Percentiles rank a stretch among this genome's conserved stretches.
Conservation (phyloP, 768 basidiomycete genomes). For the Termitomyces sp. region DNA sequence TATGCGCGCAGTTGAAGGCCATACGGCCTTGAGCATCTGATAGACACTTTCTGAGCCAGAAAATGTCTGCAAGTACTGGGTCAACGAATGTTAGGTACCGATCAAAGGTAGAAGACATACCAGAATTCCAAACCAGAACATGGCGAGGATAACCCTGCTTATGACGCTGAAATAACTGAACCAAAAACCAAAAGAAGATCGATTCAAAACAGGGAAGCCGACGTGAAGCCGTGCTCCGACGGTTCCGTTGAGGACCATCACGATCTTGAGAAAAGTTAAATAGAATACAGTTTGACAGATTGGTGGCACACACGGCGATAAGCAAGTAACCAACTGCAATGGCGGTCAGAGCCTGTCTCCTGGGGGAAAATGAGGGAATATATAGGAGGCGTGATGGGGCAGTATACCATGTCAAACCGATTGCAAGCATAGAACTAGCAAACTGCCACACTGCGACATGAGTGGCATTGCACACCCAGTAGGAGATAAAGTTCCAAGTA, state of each 20-base stretch:
- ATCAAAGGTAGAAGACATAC: constrained; percentile 22
- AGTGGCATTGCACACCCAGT: constrained; percentile 53
- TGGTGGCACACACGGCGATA: neutral
- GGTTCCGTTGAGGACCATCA: constrained; percentile 76
- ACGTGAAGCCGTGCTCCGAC: constrained; percentile 74
- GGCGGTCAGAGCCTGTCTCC: neutral
- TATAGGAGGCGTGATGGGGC: no score
- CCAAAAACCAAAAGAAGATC: constrained; percentile 88
- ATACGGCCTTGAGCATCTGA: constrained; percentile 83
- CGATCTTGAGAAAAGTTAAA: constrained; percentile 18
- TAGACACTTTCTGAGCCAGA: constrained; percentile 70
- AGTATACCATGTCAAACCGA: constrained; percentile 73
- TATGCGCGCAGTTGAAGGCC: constrained; percentile 67
- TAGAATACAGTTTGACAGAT: no score
- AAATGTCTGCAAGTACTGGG: constrained; percentile 35
- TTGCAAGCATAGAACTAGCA: constrained; percentile 72
- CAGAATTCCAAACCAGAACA: constrained; percentile 83
- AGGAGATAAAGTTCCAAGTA: constrained; percentile 61
- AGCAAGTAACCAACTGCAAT: neutral
- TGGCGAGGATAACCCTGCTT: constrained; percentile 70
- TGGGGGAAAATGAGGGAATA: no score
- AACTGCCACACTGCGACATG: constrained; percentile 55
- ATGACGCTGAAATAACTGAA: constrained; percentile 83
- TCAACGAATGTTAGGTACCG: neutral
- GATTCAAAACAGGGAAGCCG: constrained; percentile 69